Evolutionary conservation across 495 filamentous ascomycete genomes (phyloP), one percentile per base, ranked within the genome.

Genomic region (Aspergillus funiculosus): DNA sequence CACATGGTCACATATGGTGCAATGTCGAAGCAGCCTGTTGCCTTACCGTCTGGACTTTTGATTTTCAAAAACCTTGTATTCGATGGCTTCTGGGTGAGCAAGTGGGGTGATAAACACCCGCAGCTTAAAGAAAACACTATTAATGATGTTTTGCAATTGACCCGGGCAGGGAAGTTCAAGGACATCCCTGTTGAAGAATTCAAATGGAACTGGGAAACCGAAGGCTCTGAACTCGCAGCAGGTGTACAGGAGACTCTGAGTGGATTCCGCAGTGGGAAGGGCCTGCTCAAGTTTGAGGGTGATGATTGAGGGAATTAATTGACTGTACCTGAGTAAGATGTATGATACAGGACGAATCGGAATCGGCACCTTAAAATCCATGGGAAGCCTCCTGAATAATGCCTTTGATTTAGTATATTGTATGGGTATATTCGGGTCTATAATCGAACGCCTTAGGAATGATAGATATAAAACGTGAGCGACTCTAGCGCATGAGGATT

Each of bases 1-100:
- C 79, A 83, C 35, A 72, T 96, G 67, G 88, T 97, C 22, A 95
- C 91, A 20, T 98, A 98, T 57, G 92, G 92, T 21, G 94, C 86
- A 14, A 98, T 98, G 92, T 79, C 83, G 28, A 82, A 86, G 53
- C 80, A 91, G 69, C 88, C 89, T 0, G 74, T 95, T 11, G 72
- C 72, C 18, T 64, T 96, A 48, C 86, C 87, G 0, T 84, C 87
- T 3, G 80, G 82, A 0, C 67, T 89, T 56, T 67, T 94, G 47
- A 97, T 98, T 46, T 98, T 98, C 64, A 90, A 90, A 64, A 78
- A 95, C 53, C 63, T 97, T 19, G 67, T 75, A 32, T 91, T 95
- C 50, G 78, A 86, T 53, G 92, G 92, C 1, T 97, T 97, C 63
- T 98, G 92, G 92, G 81, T 97, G 18, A 89, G 83, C 55, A 80